A percentile compares a stretch with the other conserved stretches of the same genome.
Conservation (phyloP, 371 early-diverging fungal species). For the Lichtheimia corymbifera region DNA sequence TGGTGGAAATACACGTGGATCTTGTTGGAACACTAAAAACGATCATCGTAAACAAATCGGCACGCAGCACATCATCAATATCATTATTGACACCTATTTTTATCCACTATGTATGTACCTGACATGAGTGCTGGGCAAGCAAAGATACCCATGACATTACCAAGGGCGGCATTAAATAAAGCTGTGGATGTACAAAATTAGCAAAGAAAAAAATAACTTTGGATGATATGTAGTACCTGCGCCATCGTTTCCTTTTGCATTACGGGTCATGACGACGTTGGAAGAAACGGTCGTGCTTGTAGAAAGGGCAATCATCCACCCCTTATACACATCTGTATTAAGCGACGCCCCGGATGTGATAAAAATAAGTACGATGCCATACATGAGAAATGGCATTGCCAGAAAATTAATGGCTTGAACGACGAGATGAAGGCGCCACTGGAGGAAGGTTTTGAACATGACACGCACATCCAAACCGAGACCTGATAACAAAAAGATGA, state of each 20-base stretch:
- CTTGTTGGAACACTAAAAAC: conserved; percentile 32
- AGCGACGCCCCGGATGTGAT: conserved; percentile 41
- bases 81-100: not conserved
- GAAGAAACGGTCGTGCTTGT: conserved; percentile 79
- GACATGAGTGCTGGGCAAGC: conserved; percentile 66
- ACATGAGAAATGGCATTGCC: conserved; percentile 61
- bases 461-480: conserved; percentile 65
- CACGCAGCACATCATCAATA: no score
- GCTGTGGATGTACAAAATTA: conserved; percentile 34
- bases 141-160: conserved; percentile 70
- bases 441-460: conserved; percentile 52
- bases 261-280: conserved; percentile 75
- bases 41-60: no score
- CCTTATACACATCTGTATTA: conserved; percentile 58
- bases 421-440: conserved; percentile 62
- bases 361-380: conserved; percentile 56
- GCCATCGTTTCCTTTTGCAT: conserved; percentile 69
- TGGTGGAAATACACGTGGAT: conserved; percentile 36
- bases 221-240: conserved; percentile 24
- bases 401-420: conserved; percentile 64
- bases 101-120: conserved; percentile 19
- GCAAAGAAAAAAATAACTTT: conserved; percentile 4
- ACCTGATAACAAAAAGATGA: conserved; percentile 73
- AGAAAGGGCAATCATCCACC: conserved; percentile 66
- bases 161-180: conserved; percentile 69